Percentiles rank a stretch among this genome's conserved stretches.
Conservation (phyloP, 2,329 filamentous ascomycete genomes). For the Diaporthe capsici region DNA sequence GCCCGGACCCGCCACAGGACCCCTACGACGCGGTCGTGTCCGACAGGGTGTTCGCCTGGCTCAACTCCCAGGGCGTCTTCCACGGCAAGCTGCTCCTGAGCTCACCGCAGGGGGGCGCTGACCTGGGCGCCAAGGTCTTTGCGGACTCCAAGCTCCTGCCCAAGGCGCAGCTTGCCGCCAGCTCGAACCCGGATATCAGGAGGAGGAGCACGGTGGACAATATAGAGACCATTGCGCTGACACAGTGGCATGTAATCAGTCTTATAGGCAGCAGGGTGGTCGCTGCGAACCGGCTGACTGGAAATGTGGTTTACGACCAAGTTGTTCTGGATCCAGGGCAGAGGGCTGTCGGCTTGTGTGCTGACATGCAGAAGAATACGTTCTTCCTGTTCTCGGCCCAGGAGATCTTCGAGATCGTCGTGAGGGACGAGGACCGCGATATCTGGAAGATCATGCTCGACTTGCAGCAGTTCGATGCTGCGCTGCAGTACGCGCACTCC, state of each 20-base stretch:
- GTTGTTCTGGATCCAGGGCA: conserved; percentile 85
- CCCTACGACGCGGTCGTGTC: conserved; percentile 68
- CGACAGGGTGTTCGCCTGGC: conserved; percentile 90
- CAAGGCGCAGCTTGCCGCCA: conserved; percentile 76
- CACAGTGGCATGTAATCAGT: conserved; percentile 92
- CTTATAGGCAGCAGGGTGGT: conserved; percentile 87
- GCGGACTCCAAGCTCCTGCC: conserved; percentile 83
- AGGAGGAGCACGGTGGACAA: conserved; percentile 77
- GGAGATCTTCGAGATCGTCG: conserved; percentile 94
- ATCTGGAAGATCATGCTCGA: conserved; percentile 95
- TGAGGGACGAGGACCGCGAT: conserved; percentile 90
- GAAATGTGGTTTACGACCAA: conserved; percentile 89
- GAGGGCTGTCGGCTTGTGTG: conserved; percentile 84
- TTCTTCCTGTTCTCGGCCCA: conserved; percentile 95
- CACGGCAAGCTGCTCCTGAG: conserved; percentile 83
- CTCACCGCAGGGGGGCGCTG: conserved; percentile 64
- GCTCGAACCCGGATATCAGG: conserved; percentile 75
- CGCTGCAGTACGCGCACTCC: conserved; percentile 86
- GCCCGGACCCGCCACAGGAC: conserved; percentile 76
- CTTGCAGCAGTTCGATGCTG: conserved; percentile 88
- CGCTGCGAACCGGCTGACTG: conserved; percentile 88
- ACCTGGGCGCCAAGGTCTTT: conserved; percentile 82
- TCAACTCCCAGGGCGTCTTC: conserved; percentile 87
- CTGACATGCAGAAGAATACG: conserved; percentile 94
- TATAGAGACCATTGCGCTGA: conserved; percentile 85